Evolutionary conservation across 495 filamentous ascomycete species (phyloP), one percentile per base, ranked within the genome.

Genomic region (Cercophora newfieldiana): DNA sequence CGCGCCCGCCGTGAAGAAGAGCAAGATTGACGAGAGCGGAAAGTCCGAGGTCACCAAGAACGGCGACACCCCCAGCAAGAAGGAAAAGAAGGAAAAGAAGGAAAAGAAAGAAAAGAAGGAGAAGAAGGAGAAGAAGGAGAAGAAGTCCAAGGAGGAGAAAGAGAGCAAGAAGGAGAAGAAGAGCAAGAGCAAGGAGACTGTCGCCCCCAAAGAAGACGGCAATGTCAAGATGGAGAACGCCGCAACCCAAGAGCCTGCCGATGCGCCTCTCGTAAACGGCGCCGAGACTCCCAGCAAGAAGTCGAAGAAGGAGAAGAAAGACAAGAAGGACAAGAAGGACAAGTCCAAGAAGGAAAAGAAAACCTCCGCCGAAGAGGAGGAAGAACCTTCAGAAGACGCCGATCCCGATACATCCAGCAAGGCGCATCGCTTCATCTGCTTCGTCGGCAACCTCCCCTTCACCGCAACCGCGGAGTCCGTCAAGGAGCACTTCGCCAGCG

Each of bases 401-500:
- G 54, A 69, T 49, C 63, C 55, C 19, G 51, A 37, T 14, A 31
- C 18, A 54, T 30, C 19, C 61, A 72, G 75, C 68, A 88, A 88
- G 72, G 73, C 78, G 21, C 70, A 81, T 25, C 86, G 92, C 64
- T 96, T 96, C 82, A 94, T 96, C 66, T 87, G 88, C 75, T 96
- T 97, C 80, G 85, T 96, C 64, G 90, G 90, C 69, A 97, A 97
- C 83, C 90, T 98, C 10, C 95, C 95, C 56, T 97, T 85, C 85
- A 87, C 83, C 54, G 90, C 92, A 49, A 97, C 90, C 16, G 80
- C 79, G 48, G 85, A 85, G 19, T 78, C 87, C 16, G 77, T 98
- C 29, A 77, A 73, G 25, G 80, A 83, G 64, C 94, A 99, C 79
- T 97, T 99, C 72, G 82, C 86, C 28, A 84, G 89, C 62, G 85